Base-by-base conservation (phyloP, 2,329 filamentous ascomycete genomes). In the Penicillium sp. region DNA sequence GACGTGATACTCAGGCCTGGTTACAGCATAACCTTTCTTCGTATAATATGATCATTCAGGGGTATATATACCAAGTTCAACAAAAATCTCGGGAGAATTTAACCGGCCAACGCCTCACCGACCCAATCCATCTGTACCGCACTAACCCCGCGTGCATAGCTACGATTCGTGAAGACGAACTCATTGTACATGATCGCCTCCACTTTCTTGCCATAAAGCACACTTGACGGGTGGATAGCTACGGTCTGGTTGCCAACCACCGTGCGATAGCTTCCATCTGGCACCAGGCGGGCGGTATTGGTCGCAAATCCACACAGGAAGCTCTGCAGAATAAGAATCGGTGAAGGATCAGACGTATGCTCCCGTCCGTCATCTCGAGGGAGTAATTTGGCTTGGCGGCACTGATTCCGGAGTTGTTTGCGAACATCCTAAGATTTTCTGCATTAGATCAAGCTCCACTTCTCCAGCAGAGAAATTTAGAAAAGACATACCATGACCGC, bases 101-200 rank as follows among this genome's bases (percentile, higher is more conserved):
- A 59, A 28, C 66, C 67, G 45, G 65, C 66, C 52, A 74, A 56
- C 24, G 79, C 75, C 53, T 84, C 80, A 21, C 76, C 79, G 23
- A 86, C 74, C 84, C 84, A 86, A 56, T 80, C 76, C 74, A 85
- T 73, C 70, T 85, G 80, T 47, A 86, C 80, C 0, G 80, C 81
- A 67, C 82, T 85, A 7, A 86, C 84, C 3, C 81, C 79, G 45
- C 82, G 74, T 13, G 82, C 84, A 72, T 85, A 87, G 49, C 81
- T 81, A 59, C 81, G 81, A 41, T 80, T 85, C 18, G 84, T 87
- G 63, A 83, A 87, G 2, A 86, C 82, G 66, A 84, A 85, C 66
- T 86, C 84, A 53, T 81, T 84, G 62, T 85, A 87, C 66, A 86
- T 74, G 48, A 87, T 83, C 2, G 81, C 84, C 68, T 85, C 83